Evolutionary conservation across 257 asterid genomes (phyloP), one percentile per base, ranked within the genome.

Genomic region (Solanum boliviense): DNA sequence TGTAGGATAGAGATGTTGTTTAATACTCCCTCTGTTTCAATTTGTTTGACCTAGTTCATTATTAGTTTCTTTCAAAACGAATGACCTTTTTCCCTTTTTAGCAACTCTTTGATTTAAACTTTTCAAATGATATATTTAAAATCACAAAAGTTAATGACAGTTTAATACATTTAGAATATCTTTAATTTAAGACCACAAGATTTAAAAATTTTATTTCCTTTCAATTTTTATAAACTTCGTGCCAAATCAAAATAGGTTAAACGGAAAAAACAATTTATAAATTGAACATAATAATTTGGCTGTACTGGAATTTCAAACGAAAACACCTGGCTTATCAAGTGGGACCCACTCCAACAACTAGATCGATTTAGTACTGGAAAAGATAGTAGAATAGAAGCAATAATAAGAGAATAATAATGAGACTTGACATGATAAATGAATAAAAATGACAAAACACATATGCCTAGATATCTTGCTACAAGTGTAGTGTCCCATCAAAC

Each of bases 151-250:
- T 6, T 16, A 16, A 52, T 16, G 9, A 52, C 23, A 52, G 23
- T 52, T 52, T 52, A 52, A 52, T 52, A 16, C 9, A 2, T 16
- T 16, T 52, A 44, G 52, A 4, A 44, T 16, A 16, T 52, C 8
- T 52, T 18, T 52, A 52, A 18, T 52, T 18, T 52, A 52, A 6
- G 9, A 52, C 1, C 4, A 52, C 2, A 1, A 18, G 0, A 18
- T 52, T 18, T 1, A 52, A 2, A 52, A 6, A 0, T 0, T 1
- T 2, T 52, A 0, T 6, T 52, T 52, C 4, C 3, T 56, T 0
- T 56, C 25, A 52, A 52, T 2, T 20, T 56, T 56, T 20, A 20
- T 20, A 18, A 56, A 56, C 1, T 56, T 0, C 0, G 4, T 2
- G 4, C 0, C 0, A 52, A 52, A 1, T 56, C 1, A 56, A 52